Percentiles rank a stretch among this genome's conserved stretches.
These are phyloP conservation scores for Fusarium proliferatum DNA, from an alignment of 2,329 filamentous ascomycete species.

Conservation along the genomic window DNA sequence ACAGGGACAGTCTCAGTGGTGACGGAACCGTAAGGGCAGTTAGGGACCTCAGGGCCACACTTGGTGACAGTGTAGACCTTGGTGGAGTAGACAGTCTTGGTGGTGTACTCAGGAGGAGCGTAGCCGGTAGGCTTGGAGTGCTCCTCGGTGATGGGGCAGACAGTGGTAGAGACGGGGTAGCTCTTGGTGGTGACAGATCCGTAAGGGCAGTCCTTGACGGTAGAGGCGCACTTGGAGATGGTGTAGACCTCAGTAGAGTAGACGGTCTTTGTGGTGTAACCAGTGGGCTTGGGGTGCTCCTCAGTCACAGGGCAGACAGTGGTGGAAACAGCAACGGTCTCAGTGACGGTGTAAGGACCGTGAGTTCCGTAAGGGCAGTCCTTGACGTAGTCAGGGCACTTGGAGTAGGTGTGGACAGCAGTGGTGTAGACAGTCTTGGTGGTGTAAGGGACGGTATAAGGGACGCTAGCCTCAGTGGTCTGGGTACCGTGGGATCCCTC, in stretches of 20 bases:
- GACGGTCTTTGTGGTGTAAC: constrained; percentile 44
- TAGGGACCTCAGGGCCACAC: constrained; percentile 43
- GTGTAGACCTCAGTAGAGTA: constrained; percentile 33
- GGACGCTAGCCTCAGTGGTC: constrained; percentile 25
- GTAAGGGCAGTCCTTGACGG: constrained; percentile 49
- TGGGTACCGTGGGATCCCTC: constrained; percentile 5
- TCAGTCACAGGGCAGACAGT: constrained; percentile 57
- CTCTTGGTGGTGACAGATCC: constrained; percentile 33
- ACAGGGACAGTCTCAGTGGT: constrained; percentile 37
- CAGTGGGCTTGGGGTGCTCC: constrained; percentile 35
- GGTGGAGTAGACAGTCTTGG: constrained; percentile 45
- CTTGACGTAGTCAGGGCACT: constrained; percentile 47
- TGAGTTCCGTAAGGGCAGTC: constrained; percentile 45
- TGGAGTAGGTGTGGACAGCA: constrained; percentile 43
- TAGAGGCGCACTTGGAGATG: constrained; percentile 27
- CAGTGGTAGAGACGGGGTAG: constrained; percentile 33
- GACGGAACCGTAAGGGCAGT: constrained; percentile 47
- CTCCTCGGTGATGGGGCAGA: constrained; percentile 35
- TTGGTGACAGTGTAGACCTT: constrained; percentile 48
- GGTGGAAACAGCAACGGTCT: constrained; percentile 51
- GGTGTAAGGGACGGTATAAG: constrained; percentile 43
- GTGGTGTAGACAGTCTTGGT: constrained; percentile 50
- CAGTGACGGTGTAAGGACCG: constrained; percentile 44
- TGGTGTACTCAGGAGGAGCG: constrained; percentile 49
- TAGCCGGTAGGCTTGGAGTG: constrained; percentile 31